These are phyloP conservation scores for Neolecta irregularis DNA, from an alignment of 1,139 yeast genomes.

Conservation along the genomic window DNA sequence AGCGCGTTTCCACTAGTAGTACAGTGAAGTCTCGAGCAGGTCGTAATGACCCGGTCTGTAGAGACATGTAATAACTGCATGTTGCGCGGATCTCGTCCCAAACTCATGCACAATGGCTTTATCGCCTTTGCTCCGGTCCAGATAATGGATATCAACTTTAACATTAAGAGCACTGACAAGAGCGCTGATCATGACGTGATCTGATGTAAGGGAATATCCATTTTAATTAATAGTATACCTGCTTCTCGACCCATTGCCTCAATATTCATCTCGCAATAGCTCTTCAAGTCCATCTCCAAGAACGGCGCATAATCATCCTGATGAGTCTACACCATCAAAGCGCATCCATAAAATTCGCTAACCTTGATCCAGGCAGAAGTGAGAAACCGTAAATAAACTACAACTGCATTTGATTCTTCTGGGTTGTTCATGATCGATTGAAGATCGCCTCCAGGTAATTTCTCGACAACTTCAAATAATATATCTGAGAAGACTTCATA, in stretches of 20 bases:
- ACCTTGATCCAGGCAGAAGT: constrained; percentile 18
- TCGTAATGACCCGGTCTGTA: constrained; percentile 20
- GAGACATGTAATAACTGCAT: constrained; percentile 13
- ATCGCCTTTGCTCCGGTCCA: constrained; percentile 15
- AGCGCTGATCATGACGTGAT: constrained; percentile 18
- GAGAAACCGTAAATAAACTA: constrained; percentile 17
- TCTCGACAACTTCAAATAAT: constrained; percentile 9
- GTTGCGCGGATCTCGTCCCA: constrained; percentile 8
- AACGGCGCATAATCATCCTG: constrained; percentile 17
- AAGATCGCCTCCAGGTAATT: constrained; percentile 11
- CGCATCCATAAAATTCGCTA: no score
- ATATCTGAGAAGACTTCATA: constrained; percentile 17
- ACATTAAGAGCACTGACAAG: constrained; percentile 16
- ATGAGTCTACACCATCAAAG: no score
- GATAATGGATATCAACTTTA: constrained; percentile 10
- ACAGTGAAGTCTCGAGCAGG: neutral
- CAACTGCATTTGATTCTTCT: constrained; percentile 16
- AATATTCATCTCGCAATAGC: constrained; percentile 16
- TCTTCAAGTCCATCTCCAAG: constrained; percentile 14
- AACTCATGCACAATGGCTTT: constrained; percentile 14
- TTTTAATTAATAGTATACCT: neutral
- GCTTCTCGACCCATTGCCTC: constrained; percentile 16
- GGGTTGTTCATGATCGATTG: constrained; percentile 12
- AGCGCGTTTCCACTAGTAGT: no score
- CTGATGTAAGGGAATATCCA: constrained; percentile 16